Base-by-base conservation (phyloP, 1,284 basidiomycete genomes). In the Anthracocystis setariae region DNA sequence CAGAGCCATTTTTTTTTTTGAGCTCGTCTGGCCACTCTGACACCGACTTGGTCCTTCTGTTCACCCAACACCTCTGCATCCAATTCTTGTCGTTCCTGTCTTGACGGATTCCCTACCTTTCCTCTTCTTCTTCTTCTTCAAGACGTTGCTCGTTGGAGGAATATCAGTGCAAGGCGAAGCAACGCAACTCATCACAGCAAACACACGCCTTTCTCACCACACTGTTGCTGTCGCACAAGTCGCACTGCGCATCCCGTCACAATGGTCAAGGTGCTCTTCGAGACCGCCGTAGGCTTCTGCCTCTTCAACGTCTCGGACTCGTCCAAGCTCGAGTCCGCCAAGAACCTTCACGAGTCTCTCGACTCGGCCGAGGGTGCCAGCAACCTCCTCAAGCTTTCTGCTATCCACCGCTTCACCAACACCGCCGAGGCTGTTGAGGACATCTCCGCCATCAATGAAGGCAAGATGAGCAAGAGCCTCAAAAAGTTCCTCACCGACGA, bases 361-460 rank as follows among this genome's bases (percentile, higher is more conserved):
- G 90, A 94, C 85, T 91, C 89, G 48, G 91, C 94, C 49, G 92
- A 94, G 85, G 88, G 87, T 82, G 94, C 95, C 58, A 94, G 89
- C 85, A 93, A 91, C 86, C 86, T 78, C 20, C 65, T 80, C 53
- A 96, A 97, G 85, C 86, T 98, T 60, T 93, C 95, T 83, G 92
- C 93, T 40, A 87, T 98, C 59, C 95, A 98, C 86, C 91, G 93
- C 55, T 98, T 98, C 85, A 91, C 91, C 35, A 95, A 93, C 46
- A 98, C 95, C 10, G 96, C 93, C 25, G 90, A 91, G 21, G 95
- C 96, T n/a, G 95, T 98, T n/a, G 94, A 98, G 85, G 95, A 98
- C 83, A 90, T 98, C 77, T 92, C 93, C 29, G 90, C 94, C 13
- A 85, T 98, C 46, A 93, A 95, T 83, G 90, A 91, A 53, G 94